Evolutionary conservation across 768 basidiomycete species (phyloP).

Genomic region (Sporobolomyces roseus): DNA sequence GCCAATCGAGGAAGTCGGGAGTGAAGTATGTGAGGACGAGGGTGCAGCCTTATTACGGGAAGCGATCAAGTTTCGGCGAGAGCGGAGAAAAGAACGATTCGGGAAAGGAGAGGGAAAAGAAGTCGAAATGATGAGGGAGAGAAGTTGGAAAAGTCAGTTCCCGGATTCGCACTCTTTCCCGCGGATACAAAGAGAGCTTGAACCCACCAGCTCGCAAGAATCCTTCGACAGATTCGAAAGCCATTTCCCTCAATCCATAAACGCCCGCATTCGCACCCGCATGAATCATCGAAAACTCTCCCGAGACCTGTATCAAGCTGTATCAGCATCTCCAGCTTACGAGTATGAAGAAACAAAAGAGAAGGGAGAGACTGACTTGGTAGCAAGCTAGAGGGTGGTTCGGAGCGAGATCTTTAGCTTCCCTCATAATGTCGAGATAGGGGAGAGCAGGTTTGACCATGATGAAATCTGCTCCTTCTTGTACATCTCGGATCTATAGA

Average conservation of each 20-base stretch:
- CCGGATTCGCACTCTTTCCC: neutral
- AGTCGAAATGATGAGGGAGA: neutral
- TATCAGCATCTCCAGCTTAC: neutral
- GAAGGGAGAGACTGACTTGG: constrained; percentile 43
- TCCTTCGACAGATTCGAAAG: constrained; percentile 84
- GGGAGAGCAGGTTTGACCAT: constrained; percentile 98
- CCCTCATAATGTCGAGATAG: constrained; percentile 92
- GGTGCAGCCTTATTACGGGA: constrained; percentile 87
- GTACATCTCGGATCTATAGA: constrained; percentile 77
- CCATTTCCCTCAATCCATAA: constrained; percentile 88
- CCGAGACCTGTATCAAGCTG: constrained; percentile 66
- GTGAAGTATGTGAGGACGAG: constrained; percentile 94
- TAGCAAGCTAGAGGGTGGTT: constrained; percentile 95
- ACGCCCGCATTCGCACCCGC: constrained; percentile 90
- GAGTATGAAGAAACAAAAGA: too few relatives aligned
- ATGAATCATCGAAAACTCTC: constrained; percentile 95
- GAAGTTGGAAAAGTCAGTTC: too few relatives aligned
- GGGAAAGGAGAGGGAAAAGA: neutral
- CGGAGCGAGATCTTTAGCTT: constrained; percentile 68
- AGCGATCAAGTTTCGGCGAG: neutral
- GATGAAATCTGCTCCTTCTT: constrained; percentile 93
- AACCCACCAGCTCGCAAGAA: constrained; percentile 80
- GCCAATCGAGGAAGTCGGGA: constrained; percentile 77
- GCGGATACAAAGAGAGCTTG: neutral
- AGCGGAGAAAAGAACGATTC: neutral